Percentiles rank a stretch among this genome's conserved stretches.
These are phyloP conservation scores for Cryphonectria naterciae DNA, from an alignment of 2,329 filamentous ascomycete genomes.

Conservation along the genomic window DNA sequence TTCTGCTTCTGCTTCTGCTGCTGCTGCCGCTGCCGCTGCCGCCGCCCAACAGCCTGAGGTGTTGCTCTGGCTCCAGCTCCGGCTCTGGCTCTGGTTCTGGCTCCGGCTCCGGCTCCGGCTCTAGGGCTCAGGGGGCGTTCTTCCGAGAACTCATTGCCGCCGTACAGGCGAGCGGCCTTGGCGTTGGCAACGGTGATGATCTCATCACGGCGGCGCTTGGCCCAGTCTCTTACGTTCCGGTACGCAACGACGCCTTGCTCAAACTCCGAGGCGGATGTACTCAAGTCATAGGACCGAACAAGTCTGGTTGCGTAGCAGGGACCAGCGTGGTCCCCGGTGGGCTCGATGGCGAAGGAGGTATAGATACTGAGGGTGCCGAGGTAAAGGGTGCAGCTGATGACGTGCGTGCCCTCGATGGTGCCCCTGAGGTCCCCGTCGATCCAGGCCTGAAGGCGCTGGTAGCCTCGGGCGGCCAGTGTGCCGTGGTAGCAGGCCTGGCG, in stretches of 20 bases:
- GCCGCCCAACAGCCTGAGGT: too few species aligned
- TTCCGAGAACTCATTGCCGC: too few species aligned
- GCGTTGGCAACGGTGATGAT: background rate
- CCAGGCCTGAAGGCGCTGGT: constrained; percentile 34
- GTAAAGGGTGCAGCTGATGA: constrained; percentile 45
- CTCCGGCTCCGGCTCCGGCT: too few species aligned
- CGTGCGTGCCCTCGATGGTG: constrained; percentile 41
- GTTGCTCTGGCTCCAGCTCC: too few species aligned
- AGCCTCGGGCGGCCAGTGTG: constrained; percentile 42
- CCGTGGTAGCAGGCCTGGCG: constrained; percentile 45
- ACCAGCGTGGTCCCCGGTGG: constrained; percentile 25
- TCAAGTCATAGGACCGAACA: background rate
- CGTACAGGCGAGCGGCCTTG: background rate
- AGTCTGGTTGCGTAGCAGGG: background rate
- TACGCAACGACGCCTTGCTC: background rate
- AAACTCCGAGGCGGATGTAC: background rate
- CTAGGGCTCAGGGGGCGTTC: too few species aligned
- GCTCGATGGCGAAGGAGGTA: constrained; percentile 41
- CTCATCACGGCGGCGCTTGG: background rate
- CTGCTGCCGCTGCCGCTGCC: too few species aligned
- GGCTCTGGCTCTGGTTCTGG: too few species aligned
- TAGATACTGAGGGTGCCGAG: constrained; percentile 43
- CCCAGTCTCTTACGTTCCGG: background rate
- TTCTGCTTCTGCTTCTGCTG: too few species aligned
- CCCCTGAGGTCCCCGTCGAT: constrained; percentile 34